Percentiles rank a stretch among this genome's conserved stretches.
phyloP scores from a whole-genome alignment of 345 rosid genomes.

The Boechera divaricarpa region DNA sequence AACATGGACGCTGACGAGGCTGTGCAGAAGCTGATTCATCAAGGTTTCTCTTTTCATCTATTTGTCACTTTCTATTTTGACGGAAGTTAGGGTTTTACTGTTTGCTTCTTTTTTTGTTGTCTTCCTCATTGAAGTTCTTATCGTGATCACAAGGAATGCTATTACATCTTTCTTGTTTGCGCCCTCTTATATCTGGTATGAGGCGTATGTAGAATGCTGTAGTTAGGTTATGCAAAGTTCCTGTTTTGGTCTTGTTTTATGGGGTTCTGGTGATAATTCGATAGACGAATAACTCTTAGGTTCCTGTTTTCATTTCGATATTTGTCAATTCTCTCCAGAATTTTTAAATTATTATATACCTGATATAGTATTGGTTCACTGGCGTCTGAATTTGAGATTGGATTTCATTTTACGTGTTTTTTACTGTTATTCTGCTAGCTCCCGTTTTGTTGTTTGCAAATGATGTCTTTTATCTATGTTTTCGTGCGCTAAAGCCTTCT shows the following conservation, averaged over 20 bases:
- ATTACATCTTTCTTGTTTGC: background rate
- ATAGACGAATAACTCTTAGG: background rate
- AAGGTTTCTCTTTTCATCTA: constrained; percentile 8
- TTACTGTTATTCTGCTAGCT: background rate
- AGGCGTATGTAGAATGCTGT: background rate
- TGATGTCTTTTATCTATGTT: background rate
- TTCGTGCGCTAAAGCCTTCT: background rate
- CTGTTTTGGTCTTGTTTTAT: background rate
- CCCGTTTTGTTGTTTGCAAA: constrained; percentile 3
- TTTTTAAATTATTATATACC: background rate
- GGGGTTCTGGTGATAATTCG: background rate
- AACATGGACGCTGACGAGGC: constrained; percentile 23
- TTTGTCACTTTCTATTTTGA: background rate
- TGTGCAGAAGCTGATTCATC: constrained; percentile 21
- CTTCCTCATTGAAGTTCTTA: background rate
- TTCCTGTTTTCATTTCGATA: background rate
- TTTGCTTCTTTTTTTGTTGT: background rate
- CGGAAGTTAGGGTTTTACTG: constrained; percentile 3
- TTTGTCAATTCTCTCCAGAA: background rate
- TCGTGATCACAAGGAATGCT: background rate
- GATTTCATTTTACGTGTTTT: constrained; percentile 1
- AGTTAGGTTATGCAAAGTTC: background rate
- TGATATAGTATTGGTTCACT: background rate
- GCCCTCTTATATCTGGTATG: background rate
- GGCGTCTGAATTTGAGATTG: background rate